A percentile compares a stretch with the other conserved stretches of the same genome.
These are phyloP conservation scores for Lachancea nothofagi DNA, from an alignment of 805 yeast species.

Conservation along the genomic window DNA sequence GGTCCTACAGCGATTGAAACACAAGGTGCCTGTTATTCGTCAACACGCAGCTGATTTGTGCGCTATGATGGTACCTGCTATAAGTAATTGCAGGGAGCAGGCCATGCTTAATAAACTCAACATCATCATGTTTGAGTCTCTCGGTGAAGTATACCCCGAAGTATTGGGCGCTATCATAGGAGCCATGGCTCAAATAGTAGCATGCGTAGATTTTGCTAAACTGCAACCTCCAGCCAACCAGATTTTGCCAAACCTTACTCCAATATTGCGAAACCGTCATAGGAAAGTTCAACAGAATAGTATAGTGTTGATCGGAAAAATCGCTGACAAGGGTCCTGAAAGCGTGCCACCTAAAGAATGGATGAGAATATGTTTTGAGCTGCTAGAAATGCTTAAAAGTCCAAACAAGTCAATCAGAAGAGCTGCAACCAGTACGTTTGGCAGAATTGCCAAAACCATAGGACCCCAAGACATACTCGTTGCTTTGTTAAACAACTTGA, in stretches of 20 bases:
- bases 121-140: constrained; percentile 75
- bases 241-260: constrained; percentile 81
- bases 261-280: constrained; percentile 82
- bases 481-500: constrained; percentile 72
- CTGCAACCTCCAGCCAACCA: constrained; percentile 80
- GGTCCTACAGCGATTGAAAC: constrained; percentile 64
- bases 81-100: constrained; percentile 59
- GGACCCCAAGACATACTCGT: constrained; percentile 95
- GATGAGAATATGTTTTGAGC: constrained; percentile 93
- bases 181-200: constrained; percentile 61
- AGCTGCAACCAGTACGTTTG: constrained; percentile 88
- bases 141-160: constrained; percentile 93
- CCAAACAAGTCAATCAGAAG: constrained; percentile 69
- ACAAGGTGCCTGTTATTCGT: constrained; percentile 64
- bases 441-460: constrained; percentile 81
- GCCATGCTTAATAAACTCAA: constrained; percentile 62
- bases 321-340: constrained; percentile 77
- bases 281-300: constrained; percentile 86
- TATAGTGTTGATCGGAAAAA: constrained; percentile 70
- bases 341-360: constrained; percentile 88
- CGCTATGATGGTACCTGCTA: constrained; percentile 56
- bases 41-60: constrained; percentile 82
- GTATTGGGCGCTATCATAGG: constrained; percentile 80
- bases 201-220: constrained; percentile 50
- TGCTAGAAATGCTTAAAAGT: constrained; percentile 82